Percentiles rank a stretch among this genome's conserved stretches.
Conservation (phyloP, 2,329 filamentous ascomycete genomes). For the Aurifilum marmelostoma region DNA sequence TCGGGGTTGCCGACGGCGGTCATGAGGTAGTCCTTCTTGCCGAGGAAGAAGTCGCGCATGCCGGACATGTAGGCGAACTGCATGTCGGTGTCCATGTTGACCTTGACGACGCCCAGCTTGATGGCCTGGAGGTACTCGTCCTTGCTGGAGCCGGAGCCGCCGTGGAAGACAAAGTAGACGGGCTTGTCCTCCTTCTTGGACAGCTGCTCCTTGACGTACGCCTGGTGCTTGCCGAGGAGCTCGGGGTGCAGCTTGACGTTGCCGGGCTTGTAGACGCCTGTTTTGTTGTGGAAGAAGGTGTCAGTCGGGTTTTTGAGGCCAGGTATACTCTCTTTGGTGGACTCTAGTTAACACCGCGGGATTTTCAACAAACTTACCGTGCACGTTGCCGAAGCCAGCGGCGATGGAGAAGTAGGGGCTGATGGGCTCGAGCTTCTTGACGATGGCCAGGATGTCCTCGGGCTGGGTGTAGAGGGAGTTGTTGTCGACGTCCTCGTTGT, state of each 20-base stretch:
- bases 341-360: no score
- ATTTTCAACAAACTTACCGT: constrained; percentile 46
- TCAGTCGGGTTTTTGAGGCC: no score
- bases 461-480: constrained; percentile 97
- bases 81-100: constrained; percentile 98
- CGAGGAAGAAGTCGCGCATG: constrained; percentile 91
- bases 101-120: constrained; percentile 94
- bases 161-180: constrained; percentile 99
- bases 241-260: constrained; percentile 97
- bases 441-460: constrained; percentile 91
- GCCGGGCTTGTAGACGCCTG: constrained; percentile 88
- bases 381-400: constrained; percentile 97
- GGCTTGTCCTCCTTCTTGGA: constrained; percentile 78
- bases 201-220: constrained; percentile 82
- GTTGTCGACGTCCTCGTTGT: constrained; percentile 98
- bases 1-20: constrained; percentile 93
- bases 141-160: constrained; percentile 89
- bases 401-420: constrained; percentile 97
- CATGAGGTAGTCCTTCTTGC: constrained; percentile 93
- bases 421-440: constrained; percentile 82
- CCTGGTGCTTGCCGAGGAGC: constrained; percentile 96
- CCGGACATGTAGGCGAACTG: constrained; percentile 92
- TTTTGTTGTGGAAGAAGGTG: background rate
- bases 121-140: constrained; percentile 90
- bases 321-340: no score